phyloP scores from a whole-genome alignment of 768 basidiomycete genomes.

The Inosperma sp. region DNA sequence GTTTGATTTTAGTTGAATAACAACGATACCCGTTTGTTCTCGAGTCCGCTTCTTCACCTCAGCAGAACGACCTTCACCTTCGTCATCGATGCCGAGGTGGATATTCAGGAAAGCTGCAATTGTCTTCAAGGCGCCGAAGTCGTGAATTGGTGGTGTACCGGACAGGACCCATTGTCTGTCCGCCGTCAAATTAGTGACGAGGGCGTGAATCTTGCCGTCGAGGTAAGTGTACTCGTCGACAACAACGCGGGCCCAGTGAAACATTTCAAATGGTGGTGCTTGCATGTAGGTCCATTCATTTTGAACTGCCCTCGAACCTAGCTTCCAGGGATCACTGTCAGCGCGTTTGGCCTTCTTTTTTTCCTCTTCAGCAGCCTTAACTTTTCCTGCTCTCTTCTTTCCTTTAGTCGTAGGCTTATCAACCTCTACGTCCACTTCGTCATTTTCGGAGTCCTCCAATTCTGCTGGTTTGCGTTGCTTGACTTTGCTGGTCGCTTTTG shows the following conservation, averaged over 20 bases:
- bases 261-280: conserved; percentile 85
- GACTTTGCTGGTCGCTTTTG: conserved; percentile 19
- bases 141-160: conserved; percentile 89
- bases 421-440: conserved; percentile 53
- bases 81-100: conserved; percentile 91
- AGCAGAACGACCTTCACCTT: conserved; percentile 70
- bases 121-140: conserved; percentile 86
- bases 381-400: conserved; percentile 34
- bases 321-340: conserved; percentile 75
- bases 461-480: conserved; percentile 20
- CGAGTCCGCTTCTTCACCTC: conserved; percentile 75
- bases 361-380: conserved; percentile 33
- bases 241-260: conserved; percentile 84
- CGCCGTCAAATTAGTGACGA: conserved; percentile 72
- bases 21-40: conserved; percentile 74
- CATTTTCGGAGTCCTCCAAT: conserved; percentile 22
- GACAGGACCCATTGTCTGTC: conserved; percentile 93
- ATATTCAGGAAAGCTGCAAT: conserved; percentile 84
- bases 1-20: background rate
- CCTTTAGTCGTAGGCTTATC: conserved; percentile 42
- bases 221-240: conserved; percentile 96
- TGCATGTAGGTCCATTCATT: conserved; percentile 77
- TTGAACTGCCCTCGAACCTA: conserved; percentile 55
- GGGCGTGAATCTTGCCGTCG: conserved; percentile 70
- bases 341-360: conserved; percentile 55